Percentiles rank a stretch among this genome's conserved stretches.
These are phyloP conservation scores for Penicillium freii DNA, from an alignment of 2,329 filamentous ascomycete genomes.

Conservation along the genomic window DNA sequence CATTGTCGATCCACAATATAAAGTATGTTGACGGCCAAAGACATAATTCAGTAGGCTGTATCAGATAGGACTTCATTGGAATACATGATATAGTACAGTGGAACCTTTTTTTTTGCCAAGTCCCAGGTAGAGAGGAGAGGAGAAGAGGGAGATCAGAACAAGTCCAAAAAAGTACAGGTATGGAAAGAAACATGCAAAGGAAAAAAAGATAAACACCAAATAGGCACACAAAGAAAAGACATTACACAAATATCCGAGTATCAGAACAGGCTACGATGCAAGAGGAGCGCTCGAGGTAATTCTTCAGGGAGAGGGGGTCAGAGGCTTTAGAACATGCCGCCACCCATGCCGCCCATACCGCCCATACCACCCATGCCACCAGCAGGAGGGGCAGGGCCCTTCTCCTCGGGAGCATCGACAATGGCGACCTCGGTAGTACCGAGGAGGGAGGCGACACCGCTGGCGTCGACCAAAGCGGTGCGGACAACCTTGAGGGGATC, in stretches of 20 bases:
- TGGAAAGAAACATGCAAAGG: conserved; percentile 14
- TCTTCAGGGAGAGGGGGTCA: conserved; percentile 13
- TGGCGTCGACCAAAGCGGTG: conserved; percentile 90
- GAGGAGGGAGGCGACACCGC: conserved; percentile 91
- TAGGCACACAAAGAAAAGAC: conserved; percentile 23
- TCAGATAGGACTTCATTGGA: conserved; percentile 10
- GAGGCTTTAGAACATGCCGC: conserved; percentile 62
- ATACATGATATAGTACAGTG: conserved; percentile 28
- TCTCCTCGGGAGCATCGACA: conserved; percentile 92
- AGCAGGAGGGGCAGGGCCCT: conserved; percentile 59
- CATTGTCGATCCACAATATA: conserved; percentile 2
- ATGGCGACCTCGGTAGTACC: conserved; percentile 98
- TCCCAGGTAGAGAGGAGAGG: conserved; percentile 21
- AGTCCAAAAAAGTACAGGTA: conserved; percentile 26
- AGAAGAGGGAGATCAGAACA: conserved; percentile 5
- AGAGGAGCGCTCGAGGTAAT: conserved; percentile 30
- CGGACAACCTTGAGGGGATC: conserved; percentile 99
- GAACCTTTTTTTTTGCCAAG: conserved; percentile 17
- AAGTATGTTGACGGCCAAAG: neutral
- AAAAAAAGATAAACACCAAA: conserved; percentile 23
- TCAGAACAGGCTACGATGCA: conserved; percentile 35
- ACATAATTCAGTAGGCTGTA: neutral
- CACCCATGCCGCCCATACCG: conserved; percentile 62
- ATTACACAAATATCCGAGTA: conserved; percentile 27
- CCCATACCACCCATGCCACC: conserved; percentile 54